Evolutionary conservation across 2,329 filamentous ascomycete species (phyloP).

Genomic region (Aspergillus quadrilineatus): DNA sequence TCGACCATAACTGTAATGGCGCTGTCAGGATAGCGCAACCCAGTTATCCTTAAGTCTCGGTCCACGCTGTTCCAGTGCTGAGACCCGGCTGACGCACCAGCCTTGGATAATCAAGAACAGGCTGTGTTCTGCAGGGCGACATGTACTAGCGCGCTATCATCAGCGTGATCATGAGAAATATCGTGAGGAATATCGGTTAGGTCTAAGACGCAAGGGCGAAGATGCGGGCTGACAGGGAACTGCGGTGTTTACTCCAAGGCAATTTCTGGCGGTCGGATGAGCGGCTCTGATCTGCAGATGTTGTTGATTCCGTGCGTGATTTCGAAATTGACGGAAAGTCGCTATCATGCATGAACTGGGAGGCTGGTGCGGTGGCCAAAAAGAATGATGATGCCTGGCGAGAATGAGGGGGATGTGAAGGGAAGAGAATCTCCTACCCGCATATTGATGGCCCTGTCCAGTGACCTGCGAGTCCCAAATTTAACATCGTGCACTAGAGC

Average conservation of each 20-base stretch:
- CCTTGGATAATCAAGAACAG: background rate
- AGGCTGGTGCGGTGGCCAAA: background rate
- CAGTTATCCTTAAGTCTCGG: background rate
- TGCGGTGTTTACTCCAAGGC: too few species aligned
- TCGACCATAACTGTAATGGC: background rate
- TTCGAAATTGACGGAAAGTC: too few species aligned
- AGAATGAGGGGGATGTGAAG: background rate
- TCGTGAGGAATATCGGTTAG: background rate
- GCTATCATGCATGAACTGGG: background rate
- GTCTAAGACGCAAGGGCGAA: background rate
- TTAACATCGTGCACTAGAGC: too few species aligned
- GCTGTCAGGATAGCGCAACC: background rate
- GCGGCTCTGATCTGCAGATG: too few species aligned
- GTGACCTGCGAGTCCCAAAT: background rate
- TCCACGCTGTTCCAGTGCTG: background rate
- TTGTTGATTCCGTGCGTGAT: too few species aligned
- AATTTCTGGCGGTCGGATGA: too few species aligned
- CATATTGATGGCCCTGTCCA: background rate
- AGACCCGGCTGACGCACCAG: background rate
- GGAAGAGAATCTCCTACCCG: background rate
- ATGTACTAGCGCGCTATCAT: background rate
- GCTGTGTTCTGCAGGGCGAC: background rate
- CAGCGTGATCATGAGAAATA: too few species aligned
- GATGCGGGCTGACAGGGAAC: background rate
- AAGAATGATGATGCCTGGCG: background rate